These are phyloP conservation scores for Cadophora sp. DNA, from an alignment of 2,329 filamentous ascomycete species.

Conservation along the genomic window DNA sequence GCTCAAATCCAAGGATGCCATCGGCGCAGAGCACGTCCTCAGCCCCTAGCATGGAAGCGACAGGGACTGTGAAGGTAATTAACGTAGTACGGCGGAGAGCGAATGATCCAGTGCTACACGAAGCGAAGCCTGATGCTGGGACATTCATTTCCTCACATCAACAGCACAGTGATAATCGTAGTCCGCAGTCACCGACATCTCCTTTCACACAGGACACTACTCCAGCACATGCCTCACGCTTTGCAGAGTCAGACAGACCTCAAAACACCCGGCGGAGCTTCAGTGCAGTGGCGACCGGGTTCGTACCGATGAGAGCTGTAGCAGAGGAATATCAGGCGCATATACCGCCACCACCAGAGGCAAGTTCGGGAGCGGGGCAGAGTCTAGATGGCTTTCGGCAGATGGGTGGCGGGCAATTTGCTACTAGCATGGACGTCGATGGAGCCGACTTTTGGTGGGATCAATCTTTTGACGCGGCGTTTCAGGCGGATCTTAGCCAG, in stretches of 20 bases:
- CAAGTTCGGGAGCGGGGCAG: neutral
- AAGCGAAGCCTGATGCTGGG: neutral
- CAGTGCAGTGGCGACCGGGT: neutral
- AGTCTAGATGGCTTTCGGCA: neutral
- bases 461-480: neutral
- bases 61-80: neutral
- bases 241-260: neutral
- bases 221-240: neutral
- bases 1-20: neutral
- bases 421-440: neutral
- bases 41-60: neutral
- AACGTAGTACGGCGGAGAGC: neutral
- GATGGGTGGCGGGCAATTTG: neutral
- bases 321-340: constrained; percentile 6
- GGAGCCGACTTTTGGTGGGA: constrained; percentile 2
- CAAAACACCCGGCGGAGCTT: constrained; percentile 1
- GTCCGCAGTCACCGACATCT: neutral
- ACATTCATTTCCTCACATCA: neutral
- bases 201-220: neutral
- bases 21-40: neutral
- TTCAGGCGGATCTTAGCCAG: neutral
- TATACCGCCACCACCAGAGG: neutral
- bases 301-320: constrained; percentile 2
- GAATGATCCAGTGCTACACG: neutral
- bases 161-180: neutral